These are phyloP conservation scores for Boletus tylopilopsis DNA, from an alignment of 768 basidiomycete species.

Conservation along the genomic window DNA sequence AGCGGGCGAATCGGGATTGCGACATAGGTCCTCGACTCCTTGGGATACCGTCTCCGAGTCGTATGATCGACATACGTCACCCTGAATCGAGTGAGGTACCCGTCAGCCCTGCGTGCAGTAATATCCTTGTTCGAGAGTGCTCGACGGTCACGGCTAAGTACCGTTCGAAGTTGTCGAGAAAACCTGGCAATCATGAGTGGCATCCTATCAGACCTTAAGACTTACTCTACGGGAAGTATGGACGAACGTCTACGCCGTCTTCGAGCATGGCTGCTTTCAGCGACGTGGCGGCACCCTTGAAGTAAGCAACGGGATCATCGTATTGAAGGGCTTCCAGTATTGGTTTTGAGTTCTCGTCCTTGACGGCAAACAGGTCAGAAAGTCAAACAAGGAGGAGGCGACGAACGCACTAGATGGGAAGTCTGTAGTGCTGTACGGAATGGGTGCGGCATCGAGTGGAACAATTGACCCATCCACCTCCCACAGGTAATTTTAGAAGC, in stretches of 20 bases:
- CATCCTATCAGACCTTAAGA: constrained; percentile 3
- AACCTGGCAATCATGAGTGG: constrained; percentile 36
- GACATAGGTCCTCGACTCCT: constrained; percentile 39
- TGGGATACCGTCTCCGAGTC: constrained; percentile 63
- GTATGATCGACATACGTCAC: constrained; percentile 69
- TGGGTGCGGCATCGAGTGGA: not conserved
- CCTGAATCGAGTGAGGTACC: constrained; percentile 65
- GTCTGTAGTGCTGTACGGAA: constrained; percentile 36
- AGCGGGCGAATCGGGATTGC: not conserved
- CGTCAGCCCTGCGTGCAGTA: constrained; percentile 46
- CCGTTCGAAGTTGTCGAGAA: constrained; percentile 74
- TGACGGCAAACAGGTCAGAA: constrained; percentile 47
- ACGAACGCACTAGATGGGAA: constrained; percentile 50
- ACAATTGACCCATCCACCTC: constrained; percentile 39
- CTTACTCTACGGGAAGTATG: constrained; percentile 70
- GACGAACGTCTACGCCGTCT: constrained; percentile 58
- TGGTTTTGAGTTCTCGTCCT: constrained; percentile 53
- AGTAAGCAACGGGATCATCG: constrained; percentile 62
- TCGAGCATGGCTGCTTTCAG: constrained; percentile 55
- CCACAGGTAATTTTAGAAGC: constrained; percentile 67
- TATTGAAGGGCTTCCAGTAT: constrained; percentile 53
- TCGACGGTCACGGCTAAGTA: constrained; percentile 5
- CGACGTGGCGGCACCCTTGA: constrained; percentile 52
- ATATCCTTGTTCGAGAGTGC: not conserved
- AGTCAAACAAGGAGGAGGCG: no score